Evolutionary conservation across 108 stramenopile genomes (phyloP), one percentile per base, ranked within the genome.

Genomic region (Skeletonema grethae): DNA sequence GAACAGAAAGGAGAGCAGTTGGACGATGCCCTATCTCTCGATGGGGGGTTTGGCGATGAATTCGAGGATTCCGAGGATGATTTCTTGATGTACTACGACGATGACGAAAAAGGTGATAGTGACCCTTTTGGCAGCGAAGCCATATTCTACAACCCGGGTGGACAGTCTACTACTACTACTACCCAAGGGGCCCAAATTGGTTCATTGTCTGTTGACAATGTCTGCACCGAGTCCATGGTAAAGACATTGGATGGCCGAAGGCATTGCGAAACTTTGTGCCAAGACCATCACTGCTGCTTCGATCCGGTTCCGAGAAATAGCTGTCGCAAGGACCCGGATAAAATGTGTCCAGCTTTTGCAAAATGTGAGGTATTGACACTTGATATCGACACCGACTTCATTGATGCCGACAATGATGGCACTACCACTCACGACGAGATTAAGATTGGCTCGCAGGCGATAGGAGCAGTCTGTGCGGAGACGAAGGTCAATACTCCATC

Each of bases 211-310:
- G 22, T 53, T 53, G 50, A 53, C 2, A 53, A 53, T 53, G 18
- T n/a, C 22, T 53, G 50, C 2, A 53, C 50, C 3, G 22, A 53
- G 50, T 53, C 50, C 50, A 24, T 53, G 50, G 22, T 53, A 9
- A 22, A 20, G 50, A 53, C 50, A 53, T 7, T n/a, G 18, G 50
- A 15, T 53, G 50, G 50, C 2, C 18, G 50, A 53, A 22, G 7
- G 5, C 15, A 53, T 4, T 53, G 50, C 22, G 50, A 53, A 22
- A 53, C 15, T 9, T 53, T 53, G 20, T 53, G 50, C 50, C 2
- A 53, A 53, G 50, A 53, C 7, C 50, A 53, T 22, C 22, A 53
- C 8, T 53, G 50, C 50, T 53, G 50, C 50, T 53, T 53, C n/a
- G 20, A 53, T 53, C 18, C 22, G 50, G 22, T 22, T 4, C 22